Evolutionary conservation across 1,284 basidiomycete species (phyloP), one percentile per base, ranked within the genome.

Genomic region (Apiotrichum brassicae): DNA sequence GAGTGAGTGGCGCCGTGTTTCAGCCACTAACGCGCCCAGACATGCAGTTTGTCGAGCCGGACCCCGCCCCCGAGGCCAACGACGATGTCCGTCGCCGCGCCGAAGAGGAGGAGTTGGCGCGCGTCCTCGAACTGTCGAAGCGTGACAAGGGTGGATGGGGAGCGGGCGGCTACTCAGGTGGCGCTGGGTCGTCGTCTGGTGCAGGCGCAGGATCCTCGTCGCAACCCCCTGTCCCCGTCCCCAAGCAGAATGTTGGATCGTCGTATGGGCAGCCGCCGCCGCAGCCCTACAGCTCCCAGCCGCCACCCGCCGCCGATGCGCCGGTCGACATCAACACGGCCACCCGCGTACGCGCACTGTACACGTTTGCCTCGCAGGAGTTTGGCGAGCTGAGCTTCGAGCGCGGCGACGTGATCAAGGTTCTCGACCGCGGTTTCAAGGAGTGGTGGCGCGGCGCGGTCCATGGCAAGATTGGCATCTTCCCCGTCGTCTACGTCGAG

Each of bases 391-490:
- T 99, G 6, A 83, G 84, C 1, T 97, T 99, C 68, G 83, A 87
- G 49, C 87, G 87, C 60, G 95, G 93, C 3, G 95, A 98, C 63
- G 77, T 97, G 46, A 93, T 98, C 75, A 92, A 93, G 61, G 94
- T 97, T 14, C 83, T 98, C 11, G 92, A 97, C 70, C 82, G 89
- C 36, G 87, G 87, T 23, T 97, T 97, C 75, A 87, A 92, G 64
- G 91, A 97, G 68, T 99, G 95, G 95, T 98, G 94, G 93, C 78
- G 90, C 40, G 95, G 95, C 2, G 93, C 97, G 61, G 74, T 92
- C 34, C 86, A 86, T 60, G 92, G 93, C 1, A 78, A 87, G 53
- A 92, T 91, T 8, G 95, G 95, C 13, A 98, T 99, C 54, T 98
- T 99, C 73, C 94, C 95, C 0, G 89, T 97, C 34, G 97, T 95